Evolutionary conservation across 768 basidiomycete species (phyloP).

Genomic region (Scleroderma citrinum): DNA sequence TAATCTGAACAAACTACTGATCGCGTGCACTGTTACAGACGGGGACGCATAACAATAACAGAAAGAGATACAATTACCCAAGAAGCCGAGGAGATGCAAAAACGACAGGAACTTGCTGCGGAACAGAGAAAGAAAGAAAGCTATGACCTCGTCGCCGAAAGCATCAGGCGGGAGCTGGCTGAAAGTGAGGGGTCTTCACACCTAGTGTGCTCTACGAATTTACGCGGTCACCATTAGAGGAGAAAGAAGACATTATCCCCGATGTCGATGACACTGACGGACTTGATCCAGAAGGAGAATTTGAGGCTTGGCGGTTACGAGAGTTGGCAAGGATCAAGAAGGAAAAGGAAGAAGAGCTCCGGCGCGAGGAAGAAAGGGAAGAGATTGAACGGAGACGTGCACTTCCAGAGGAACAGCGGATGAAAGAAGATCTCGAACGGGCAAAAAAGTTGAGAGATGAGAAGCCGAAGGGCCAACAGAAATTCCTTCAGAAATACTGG

Average conservation of each 20-base stretch:
- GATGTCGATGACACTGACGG: slow-evolving; percentile 97
- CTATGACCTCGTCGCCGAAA: slow-evolving; percentile 91
- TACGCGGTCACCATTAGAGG: slow-evolving; percentile 47
- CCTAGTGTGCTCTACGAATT: not conserved
- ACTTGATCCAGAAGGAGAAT: slow-evolving; percentile 81
- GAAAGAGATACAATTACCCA: slow-evolving; percentile 62
- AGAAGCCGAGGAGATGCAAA: slow-evolving; percentile 70
- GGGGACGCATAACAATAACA: slow-evolving; percentile 65
- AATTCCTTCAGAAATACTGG: slow-evolving; percentile 97
- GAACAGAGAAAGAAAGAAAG: slow-evolving; percentile 84
- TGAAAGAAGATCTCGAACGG: slow-evolving; percentile 87
- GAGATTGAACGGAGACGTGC: slow-evolving; percentile 90
- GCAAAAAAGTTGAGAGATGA: slow-evolving; percentile 79
- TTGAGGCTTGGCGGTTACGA: slow-evolving; percentile 93
- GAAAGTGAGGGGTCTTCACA: slow-evolving; percentile 61
- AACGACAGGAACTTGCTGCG: slow-evolving; percentile 64
- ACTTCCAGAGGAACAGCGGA: slow-evolving; percentile 86
- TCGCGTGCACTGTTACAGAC: slow-evolving; percentile 36
- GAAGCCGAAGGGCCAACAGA: slow-evolving; percentile 87
- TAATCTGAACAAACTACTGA: slow-evolving; percentile 1
- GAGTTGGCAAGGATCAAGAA: slow-evolving; percentile 91
- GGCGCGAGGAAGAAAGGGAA: slow-evolving; percentile 76
- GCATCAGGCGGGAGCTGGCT: slow-evolving; percentile 82
- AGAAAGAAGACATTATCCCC: slow-evolving; percentile 75
- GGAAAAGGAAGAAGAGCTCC: slow-evolving; percentile 85